These are phyloP conservation scores for Puccinia coronata DNA, from an alignment of 1,284 basidiomycete species.

Conservation along the genomic window DNA sequence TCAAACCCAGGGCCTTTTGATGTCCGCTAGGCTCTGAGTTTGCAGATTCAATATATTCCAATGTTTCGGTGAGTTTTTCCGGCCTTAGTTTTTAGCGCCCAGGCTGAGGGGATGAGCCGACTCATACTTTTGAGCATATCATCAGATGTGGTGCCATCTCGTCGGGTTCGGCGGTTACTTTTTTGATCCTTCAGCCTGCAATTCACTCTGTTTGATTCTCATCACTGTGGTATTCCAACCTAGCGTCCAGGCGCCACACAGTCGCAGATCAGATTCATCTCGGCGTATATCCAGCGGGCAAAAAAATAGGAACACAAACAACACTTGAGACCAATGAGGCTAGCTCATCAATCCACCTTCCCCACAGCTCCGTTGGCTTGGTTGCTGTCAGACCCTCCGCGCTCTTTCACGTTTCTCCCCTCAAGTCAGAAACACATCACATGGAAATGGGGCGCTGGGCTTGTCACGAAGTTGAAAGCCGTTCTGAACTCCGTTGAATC, in stretches of 20 bases:
- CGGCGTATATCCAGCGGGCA: too few species aligned
- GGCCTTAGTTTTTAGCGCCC: neutral
- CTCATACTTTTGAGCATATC: too few species aligned
- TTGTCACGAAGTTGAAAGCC: too few species aligned
- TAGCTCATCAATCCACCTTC: neutral
- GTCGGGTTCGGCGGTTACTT: neutral
- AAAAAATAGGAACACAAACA: neutral
- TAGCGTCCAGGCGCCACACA: neutral
- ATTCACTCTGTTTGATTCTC: neutral
- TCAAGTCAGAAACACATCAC: neutral
- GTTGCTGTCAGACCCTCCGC: neutral
- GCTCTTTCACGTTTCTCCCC: neutral
- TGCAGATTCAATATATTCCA: neutral
- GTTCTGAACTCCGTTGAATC: neutral
- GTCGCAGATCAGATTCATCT: neutral
- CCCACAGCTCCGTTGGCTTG: neutral
- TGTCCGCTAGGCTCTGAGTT: constrained; percentile 10
- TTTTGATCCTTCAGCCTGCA: neutral
- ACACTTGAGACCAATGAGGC: neutral
- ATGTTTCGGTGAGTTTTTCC: constrained; percentile 8
- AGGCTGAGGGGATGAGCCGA: neutral
- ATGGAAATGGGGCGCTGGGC: too few species aligned
- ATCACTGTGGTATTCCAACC: neutral
- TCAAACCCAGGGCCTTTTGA: neutral
- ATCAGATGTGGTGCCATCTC: neutral